A percentile compares a stretch with the other conserved stretches of the same genome.
These are phyloP conservation scores for Collybia mongolica DNA, from an alignment of 768 basidiomycete species.

Conservation along the genomic window DNA sequence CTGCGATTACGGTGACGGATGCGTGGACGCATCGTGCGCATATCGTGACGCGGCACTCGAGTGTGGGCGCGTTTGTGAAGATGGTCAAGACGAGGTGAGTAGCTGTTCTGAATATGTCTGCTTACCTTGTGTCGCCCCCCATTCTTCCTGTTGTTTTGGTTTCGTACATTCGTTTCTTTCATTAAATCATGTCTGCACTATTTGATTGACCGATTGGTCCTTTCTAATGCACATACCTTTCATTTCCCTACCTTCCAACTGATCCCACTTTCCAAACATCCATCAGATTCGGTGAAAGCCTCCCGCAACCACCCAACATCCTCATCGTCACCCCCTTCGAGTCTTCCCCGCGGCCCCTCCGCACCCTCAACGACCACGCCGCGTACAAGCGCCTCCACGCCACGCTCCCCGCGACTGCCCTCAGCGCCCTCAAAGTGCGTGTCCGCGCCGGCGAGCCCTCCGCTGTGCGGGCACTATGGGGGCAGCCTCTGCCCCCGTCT, in stretches of 20 bases:
- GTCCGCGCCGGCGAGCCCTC: conserved; percentile 66
- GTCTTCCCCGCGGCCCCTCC: conserved; percentile 62
- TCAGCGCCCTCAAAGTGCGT: conserved; percentile 64
- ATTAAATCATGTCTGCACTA: too few species aligned
- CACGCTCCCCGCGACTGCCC: conserved; percentile 67
- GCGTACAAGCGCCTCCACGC: conserved; percentile 69
- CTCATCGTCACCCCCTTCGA: conserved; percentile 70
- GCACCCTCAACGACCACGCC: conserved; percentile 65
- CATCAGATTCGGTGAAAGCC: conserved; percentile 69
- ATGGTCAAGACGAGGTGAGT: conserved; percentile 80
- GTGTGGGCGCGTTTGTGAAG: conserved; percentile 73
- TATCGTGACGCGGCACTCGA: conserved; percentile 74
- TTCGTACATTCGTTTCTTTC: too few species aligned
- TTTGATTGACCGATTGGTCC: too few species aligned
- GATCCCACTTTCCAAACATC: not conserved
- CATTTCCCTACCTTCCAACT: not conserved
- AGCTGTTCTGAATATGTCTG: too few species aligned
- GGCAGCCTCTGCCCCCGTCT: conserved; percentile 16
- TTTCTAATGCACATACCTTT: too few species aligned
- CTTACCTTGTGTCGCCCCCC: too few species aligned
- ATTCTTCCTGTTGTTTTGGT: not conserved
- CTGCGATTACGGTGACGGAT: conserved; percentile 76
- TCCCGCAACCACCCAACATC: conserved; percentile 73
- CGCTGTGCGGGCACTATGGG: conserved; percentile 68
- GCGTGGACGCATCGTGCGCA: conserved; percentile 69